Base-by-base conservation (phyloP, 106 monocot species). In the Alisma plantagoaquatica region DNA sequence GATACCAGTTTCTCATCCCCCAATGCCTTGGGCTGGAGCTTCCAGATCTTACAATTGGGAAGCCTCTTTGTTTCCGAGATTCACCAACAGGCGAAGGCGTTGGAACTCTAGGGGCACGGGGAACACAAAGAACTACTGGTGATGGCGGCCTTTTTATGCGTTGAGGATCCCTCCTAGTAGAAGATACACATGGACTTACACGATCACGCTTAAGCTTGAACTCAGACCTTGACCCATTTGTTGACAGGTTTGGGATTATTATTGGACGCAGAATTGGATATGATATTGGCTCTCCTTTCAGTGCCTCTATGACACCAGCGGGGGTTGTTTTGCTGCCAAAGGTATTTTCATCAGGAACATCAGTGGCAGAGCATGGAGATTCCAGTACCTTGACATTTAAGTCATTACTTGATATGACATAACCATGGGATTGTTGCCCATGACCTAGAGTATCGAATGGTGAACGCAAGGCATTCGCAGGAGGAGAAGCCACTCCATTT, bases 1-100 rank as follows among this genome's bases (percentile, higher is more conserved):
- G 57, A 60, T 46, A 64, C 58, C 70, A 67, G 54, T 44, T 72
- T 76, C 81, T 81, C 68, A 79, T 46, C 20, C 84, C 90, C 85
- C 98, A 98, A 46, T 90, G 69, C 53, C 85, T 82, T 41, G 98
- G 98, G 63, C 98, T 98, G 59, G 98, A 98, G 54, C 98, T 98
- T 60, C 98, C 98, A 54, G 98, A 98, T 41, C 98, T 82, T 45
- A 89, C 98, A 69, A 76, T 69, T 23, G 85, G 84, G 30, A 90
- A 90, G 21, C 90, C 85, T 58, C 81, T 61, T 3, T 54, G 73
- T 57, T 82, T 90, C 62, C 90, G 75, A 51, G 81, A 90, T 41
- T 79, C 90, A 51, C 84, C 85, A 65, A 76, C 74, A 46, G 75
- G 75, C 47, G 88, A 89, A 51, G 98, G 79, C 50, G 84, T 77